Evolutionary conservation across 352 stramenopile genomes (phyloP), one percentile per base, ranked within the genome.

Genomic region (Globisporangium barbulae): DNA sequence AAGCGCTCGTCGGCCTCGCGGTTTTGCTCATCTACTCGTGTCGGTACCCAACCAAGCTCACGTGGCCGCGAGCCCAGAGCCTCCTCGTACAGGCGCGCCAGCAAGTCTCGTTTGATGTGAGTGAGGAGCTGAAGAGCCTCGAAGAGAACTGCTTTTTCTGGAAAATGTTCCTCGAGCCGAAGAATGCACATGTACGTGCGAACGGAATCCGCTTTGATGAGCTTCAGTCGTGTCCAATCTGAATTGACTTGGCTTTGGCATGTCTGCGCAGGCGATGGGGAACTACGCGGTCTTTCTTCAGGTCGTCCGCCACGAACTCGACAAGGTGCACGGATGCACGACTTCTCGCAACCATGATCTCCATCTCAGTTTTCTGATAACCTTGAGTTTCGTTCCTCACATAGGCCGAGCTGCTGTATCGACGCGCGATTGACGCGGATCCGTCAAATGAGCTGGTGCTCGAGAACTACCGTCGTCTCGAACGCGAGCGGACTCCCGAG

Each of bases 281-380:
- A 88, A 83, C 33, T 91, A 86, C 44, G 85, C 85, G 0, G 71
- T 83, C 5, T 93, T 81, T 44, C 52, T 78, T 31, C 80, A 94
- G 59, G 85, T 72, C 50, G 65, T 90, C 8, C 68, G 69, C 28
- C 67, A 74, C 19, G 83, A 91, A 2, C 62, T 93, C 21, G 80
- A 91, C 61, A 85, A 78, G 55, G 79, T 86, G 55, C 4, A 12
- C 4, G 9, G 15, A 5, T 56, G 10, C n/a, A 33, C 15, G 42
- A 17, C 22, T 21, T 22, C 15, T 17, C 12, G 31, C 19, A 45
- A 19, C 9, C 33, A 31, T 59, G 53, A 44, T 47, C 17, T 28
- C 25, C 3, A 42, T 15, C 35, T 2, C 41, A 22, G 39, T 15
- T 15, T 41, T 22, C 65, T 31, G 8, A 19, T 52, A 35, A 41